Conservation (phyloP, 352 stramenopile genomes). For the Albugo candida region DNA sequence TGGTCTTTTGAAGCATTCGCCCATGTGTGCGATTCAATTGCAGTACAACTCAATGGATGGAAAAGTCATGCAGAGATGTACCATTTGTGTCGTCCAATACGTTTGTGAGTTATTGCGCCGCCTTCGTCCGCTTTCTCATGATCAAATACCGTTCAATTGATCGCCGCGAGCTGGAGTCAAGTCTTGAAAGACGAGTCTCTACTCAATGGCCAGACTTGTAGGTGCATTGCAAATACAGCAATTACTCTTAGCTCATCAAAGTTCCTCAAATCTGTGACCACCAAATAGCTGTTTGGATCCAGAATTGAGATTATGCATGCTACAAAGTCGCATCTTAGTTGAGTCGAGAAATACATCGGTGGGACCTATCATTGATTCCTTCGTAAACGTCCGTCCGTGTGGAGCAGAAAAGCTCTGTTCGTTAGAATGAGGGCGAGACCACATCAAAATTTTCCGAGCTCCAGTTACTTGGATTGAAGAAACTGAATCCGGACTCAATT, state of each 20-base stretch:
- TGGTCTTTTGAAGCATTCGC: conserved; percentile 36
- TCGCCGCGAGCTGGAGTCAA: not conserved
- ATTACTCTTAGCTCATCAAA: too few relatives aligned
- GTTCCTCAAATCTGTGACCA: conserved; percentile 7
- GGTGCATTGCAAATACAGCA: conserved; percentile 43
- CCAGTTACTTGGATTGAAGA: too few relatives aligned
- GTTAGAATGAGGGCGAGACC: too few relatives aligned
- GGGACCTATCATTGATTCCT: too few relatives aligned
- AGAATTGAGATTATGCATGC: conserved; percentile 28
- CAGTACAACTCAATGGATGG: conserved; percentile 19
- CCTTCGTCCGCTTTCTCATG: conserved; percentile 60
- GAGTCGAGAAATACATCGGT: conserved; percentile 17
- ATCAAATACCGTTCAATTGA: conserved; percentile 6
- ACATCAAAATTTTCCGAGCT: too few relatives aligned
- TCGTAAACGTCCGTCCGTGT: too few relatives aligned
- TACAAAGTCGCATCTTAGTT: conserved; percentile 43
- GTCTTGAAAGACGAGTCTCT: conserved; percentile 16
- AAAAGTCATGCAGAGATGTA: conserved; percentile 3
- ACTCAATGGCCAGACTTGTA: conserved; percentile 55
- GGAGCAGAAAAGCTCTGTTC: too few relatives aligned
- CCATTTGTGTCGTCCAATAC: conserved; percentile 12
- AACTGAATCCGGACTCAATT: too few relatives aligned
- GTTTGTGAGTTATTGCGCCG: conserved; percentile 30
- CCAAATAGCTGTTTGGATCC: conserved; percentile 22
- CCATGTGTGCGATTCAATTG: conserved; percentile 35